These are phyloP conservation scores for Aspergillus wentii DNA, from an alignment of 495 filamentous ascomycete species.

Conservation along the genomic window DNA sequence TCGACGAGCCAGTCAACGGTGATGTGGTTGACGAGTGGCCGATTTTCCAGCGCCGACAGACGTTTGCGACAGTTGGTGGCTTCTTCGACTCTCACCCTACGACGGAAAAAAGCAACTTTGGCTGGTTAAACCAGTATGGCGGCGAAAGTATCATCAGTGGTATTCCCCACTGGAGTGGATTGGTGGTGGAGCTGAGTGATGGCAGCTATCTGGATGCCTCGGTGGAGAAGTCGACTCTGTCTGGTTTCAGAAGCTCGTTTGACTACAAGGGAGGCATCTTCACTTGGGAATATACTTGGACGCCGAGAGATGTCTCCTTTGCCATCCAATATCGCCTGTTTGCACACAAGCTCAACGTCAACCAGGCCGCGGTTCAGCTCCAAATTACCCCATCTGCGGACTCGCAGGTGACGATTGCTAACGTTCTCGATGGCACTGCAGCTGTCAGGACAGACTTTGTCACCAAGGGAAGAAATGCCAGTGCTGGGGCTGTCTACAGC, in stretches of 20 bases:
- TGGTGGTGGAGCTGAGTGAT: conserved; percentile 54
- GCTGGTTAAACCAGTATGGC: conserved; percentile 68
- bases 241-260: conserved; percentile 54
- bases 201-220: conserved; percentile 54
- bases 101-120: conserved; percentile 63
- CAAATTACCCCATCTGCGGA: conserved; percentile 45
- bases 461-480: conserved; percentile 43
- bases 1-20: conserved; percentile 45
- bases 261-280: conserved; percentile 58
- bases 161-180: conserved; percentile 63
- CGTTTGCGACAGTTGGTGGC: conserved; percentile 69
- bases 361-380: conserved; percentile 58
- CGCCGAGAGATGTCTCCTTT: conserved; percentile 46
- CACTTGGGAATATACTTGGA: conserved; percentile 65
- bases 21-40: conserved; percentile 72
- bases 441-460: conserved; percentile 57
- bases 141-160: conserved; percentile 70
- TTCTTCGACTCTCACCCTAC: conserved; percentile 64
- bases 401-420: conserved; percentile 46
- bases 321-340: conserved; percentile 56
- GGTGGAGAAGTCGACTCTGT: conserved; percentile 56
- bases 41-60: conserved; percentile 59
- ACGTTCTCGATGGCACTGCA: conserved; percentile 54
- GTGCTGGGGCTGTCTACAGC: conserved; percentile 46
- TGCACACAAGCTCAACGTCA: conserved; percentile 56